phyloP scores from a whole-genome alignment of 139 green algal genomes.

The Chlamydomonas sphaeroides region DNA sequence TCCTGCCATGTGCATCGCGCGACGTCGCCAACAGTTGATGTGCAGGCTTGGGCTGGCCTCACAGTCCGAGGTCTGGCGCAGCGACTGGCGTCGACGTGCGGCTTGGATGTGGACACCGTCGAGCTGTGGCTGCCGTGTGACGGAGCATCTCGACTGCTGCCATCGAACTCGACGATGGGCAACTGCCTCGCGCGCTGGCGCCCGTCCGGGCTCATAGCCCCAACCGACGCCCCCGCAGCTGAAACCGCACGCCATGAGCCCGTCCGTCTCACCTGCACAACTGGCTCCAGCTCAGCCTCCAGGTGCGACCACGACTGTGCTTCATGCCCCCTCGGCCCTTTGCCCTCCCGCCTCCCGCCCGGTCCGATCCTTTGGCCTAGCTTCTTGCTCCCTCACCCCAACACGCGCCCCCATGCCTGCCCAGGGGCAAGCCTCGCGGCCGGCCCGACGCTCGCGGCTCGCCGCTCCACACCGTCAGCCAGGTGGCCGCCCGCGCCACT shows the following conservation, averaged over 20 bases:
- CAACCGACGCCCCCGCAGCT: too few relatives aligned
- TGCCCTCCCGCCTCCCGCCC: too few relatives aligned
- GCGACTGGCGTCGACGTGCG: not conserved
- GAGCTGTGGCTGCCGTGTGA: not conserved
- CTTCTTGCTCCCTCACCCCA: too few relatives aligned
- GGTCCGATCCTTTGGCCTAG: too few relatives aligned
- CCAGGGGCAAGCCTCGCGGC: constrained; percentile 2
- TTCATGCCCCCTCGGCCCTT: too few relatives aligned
- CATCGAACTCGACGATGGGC: not conserved
- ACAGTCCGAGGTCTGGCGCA: not conserved
- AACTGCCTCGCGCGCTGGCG: not conserved
- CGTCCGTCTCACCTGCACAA: not conserved
- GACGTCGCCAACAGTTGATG: too few relatives aligned
- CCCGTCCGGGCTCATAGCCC: not conserved
- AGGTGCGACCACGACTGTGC: too few relatives aligned
- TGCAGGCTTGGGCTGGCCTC: not conserved
- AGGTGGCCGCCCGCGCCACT: not conserved
- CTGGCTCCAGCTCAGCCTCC: too few relatives aligned
- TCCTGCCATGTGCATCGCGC: too few relatives aligned
- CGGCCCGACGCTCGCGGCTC: constrained; percentile 6
- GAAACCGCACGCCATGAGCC: not conserved
- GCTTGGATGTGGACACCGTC: not conserved
- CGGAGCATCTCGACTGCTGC: not conserved
- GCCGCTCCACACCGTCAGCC: constrained; percentile 16
- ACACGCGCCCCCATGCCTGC: too few relatives aligned